Base-by-base conservation (phyloP, 1,284 basidiomycete species). In the Cutaneotrichosporon sp. region DNA sequence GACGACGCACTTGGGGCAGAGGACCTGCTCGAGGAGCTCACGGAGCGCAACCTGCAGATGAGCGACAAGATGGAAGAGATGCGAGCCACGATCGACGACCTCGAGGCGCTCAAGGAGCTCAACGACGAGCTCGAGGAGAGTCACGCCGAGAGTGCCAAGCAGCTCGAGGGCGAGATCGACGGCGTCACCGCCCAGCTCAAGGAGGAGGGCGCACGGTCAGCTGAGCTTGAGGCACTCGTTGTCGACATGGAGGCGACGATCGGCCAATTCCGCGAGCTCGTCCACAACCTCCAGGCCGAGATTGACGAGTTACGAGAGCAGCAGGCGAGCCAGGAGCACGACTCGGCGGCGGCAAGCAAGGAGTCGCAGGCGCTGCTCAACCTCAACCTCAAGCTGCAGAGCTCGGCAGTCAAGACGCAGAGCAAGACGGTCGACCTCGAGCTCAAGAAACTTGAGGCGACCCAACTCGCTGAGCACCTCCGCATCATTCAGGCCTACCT, bases 121-220 rank as follows among this genome's bases (percentile, higher is more conserved):
- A 93, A 89, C 68, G 96, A 99, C 70, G 97, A 99, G 80, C 85
- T 99, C 3, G 97, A 99, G 79, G 96, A 99, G 81, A 93, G 91
- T 73, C 96, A 99, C 71, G 79, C 92, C 8, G 96, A 97, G 80
- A 92, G 93, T 0, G 96, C 98, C 81, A 93, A 91, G 79, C 87
- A 90, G 49, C 81, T 99, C 68, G 89, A 95, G 72, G 92, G 92
- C 62, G 95, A 97, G 63, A 85, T 98, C 50, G 89, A 92, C 90
- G 57, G 59, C 85, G 76, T 60, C 46, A 38, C 36, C 1, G 30
- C 18, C 13, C 85, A 89, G 68, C 83, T 91, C 26, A 85, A 87
- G 11, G 90, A 92, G 56, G 87, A 89, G 55, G 70, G 82, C 8
- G 83, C 84, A 53, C 88, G 87, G 74, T 85, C 89, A 46, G 86